Base-by-base conservation (phyloP, 148 eudicot genomes). In the Diospyros lotus region DNA sequence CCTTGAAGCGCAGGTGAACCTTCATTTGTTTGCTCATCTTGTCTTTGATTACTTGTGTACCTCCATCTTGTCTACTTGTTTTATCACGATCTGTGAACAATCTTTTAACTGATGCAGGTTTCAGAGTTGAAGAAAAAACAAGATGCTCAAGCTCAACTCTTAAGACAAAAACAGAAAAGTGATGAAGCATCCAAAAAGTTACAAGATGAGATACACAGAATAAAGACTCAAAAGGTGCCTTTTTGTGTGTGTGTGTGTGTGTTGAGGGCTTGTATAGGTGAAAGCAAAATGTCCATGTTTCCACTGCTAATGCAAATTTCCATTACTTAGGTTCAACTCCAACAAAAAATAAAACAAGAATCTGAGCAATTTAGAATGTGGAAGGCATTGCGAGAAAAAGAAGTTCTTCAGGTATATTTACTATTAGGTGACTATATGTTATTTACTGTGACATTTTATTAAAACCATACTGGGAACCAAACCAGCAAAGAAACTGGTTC, bases 311-410 rank as follows among this genome's bases (percentile, higher is more conserved):
- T 72, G 74, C 51, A 43, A 50, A 10, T 43, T 17, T 56, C 46
- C 17, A 18, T 62, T 65, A 17, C 50, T 58, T 80, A 95, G 99
- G 99, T 96, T 79, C 94, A 91, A 88, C 80, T 96, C 40, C 99
- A 96, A 82, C 89, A 93, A 79, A 96, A 96, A 81, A 91, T 96
- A 18, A 96, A 96, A 83, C 99, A 91, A 77, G 99, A 96, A 78
- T 96, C 99, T 50, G 99, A 96, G 74, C 99, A 96, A 77, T 96
- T 96, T 76, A 89, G 99, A 73, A 68, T 74, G 73, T 96, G 99
- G 99, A 96, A 96, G 84, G 97, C 97, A 43, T 84, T 89, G 51
- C 81, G 99, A 61, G 99, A 96, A 76, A 96, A 96, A 72, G 99
- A 96, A 86, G 97, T 96, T 66, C 93, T 96, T 84, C 99, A 96